Base-by-base conservation (phyloP, 1,139 yeast genomes). In the Lodderomyces pseudojiufengensis region DNA sequence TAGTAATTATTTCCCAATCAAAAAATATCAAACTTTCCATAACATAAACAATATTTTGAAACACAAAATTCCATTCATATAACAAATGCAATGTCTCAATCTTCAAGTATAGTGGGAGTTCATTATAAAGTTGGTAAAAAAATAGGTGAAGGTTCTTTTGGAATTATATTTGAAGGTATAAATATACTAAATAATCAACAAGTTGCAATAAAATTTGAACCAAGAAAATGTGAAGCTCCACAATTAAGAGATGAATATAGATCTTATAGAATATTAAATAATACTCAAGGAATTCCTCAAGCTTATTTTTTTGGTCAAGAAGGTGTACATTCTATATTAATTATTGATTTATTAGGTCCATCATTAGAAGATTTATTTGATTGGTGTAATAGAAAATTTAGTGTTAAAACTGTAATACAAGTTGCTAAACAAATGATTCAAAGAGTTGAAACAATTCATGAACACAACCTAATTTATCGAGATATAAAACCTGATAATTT, bases 111-210 rank as follows among this genome's bases (percentile, higher is more conserved):
- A 30, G 79, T 76, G 24, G 82, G 81, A 16, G 71, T 75, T 23
- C 97, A 92, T 68, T 92, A 87, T 66, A 88, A 92, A 47, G 88
- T 92, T 42, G 98, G 97, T 33, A 88, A 88, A 58, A 92, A 92
- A 65, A 92, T 92, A 42, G 98, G 98, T 27, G 97, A 92, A 62
- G 98, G 98, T 13, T 90, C 97, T 2, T 92, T 92, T 66, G 98
- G 98, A 15, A 92, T 90, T 35, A 90, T 92, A 37, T 92, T 90
- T 60, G 97, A 90, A 64, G 98, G 98, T 24, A 80, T 85, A 39
- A 92, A 92, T 57, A 70, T 92, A 46, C 73, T 92, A 49, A 73
- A 75, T 47, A 86, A 85, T 56, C 78, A 81, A 66, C 76, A 85
- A 57, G 75, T 95, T 64, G 73, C 97, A 63, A 74, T 76, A 47